Evolutionary conservation across 305 asterid genomes (phyloP), one percentile per base, ranked within the genome.

Genomic region (Fraxinus sp.): DNA sequence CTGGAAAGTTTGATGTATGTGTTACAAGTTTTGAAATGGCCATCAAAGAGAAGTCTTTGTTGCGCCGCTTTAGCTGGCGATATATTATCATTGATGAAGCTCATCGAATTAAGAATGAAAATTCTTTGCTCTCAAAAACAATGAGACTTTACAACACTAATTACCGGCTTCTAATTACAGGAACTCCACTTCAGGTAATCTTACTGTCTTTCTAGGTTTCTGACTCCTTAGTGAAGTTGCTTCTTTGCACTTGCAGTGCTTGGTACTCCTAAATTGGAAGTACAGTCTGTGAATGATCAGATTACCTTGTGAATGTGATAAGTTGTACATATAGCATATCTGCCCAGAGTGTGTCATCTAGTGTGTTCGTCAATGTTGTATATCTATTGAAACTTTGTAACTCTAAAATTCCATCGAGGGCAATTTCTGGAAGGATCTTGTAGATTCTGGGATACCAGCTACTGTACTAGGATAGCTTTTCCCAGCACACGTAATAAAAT

Each of bases 1-100:
- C 99, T 80, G 99, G 99, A 75, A 95, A 94, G 91, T 97, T 97
- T 85, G 98, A 97, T 88, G 97, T 97, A 79, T 92, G 97, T 78
- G 99, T 97, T 64, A 97, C 99, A 35, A 95, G 98, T 90, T 97
- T 97, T 83, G 99, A 97, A 86, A 97, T 97, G 99, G 99, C 98
- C 76, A 97, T 97, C 84, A 94, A 93, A 85, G 98, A 95, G 90
- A 95, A 97, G 92, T n/a, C 91, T 78, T 79, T 92, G 80, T 87
- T 95, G 83, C 97, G 98, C 62, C 97, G 98, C 75, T 97, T 97
- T 87, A 93, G 92, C 88, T 97, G 99, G 98, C 97, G 99, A 80
- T 97, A 97, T 84, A 93, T 97, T 77, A 95, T 95, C 79, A 95
- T 97, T 87, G 99, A 97, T 83, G 99, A 97, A 86, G 99, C 99